Conservation (phyloP, 1,284 basidiomycete species). For the Ceraceosorus guamensis region DNA sequence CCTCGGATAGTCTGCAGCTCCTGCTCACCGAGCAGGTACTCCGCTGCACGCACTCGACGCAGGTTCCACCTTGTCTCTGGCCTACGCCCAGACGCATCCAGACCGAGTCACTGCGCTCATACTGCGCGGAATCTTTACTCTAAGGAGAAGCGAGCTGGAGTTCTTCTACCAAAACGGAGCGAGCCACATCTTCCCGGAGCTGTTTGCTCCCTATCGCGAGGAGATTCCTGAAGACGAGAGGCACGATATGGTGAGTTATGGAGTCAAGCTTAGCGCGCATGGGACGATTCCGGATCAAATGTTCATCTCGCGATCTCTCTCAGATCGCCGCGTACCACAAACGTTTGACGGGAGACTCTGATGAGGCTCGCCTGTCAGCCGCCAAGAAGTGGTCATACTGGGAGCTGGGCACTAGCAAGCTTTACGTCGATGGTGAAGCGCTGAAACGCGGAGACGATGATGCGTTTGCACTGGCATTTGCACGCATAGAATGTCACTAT, state of each 20-base stretch:
- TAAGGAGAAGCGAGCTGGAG: constrained; percentile 69
- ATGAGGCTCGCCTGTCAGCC: constrained; percentile 61
- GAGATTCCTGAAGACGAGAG: constrained; percentile 74
- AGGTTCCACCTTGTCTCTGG: constrained; percentile 54
- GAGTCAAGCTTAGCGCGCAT: too few relatives aligned
- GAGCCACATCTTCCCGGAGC: constrained; percentile 44
- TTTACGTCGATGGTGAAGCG: constrained; percentile 34
- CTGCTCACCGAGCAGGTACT: too few relatives aligned
- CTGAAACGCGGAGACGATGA: constrained; percentile 19
- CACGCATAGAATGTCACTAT: constrained; percentile 85
- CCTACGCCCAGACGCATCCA: constrained; percentile 79
- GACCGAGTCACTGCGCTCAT: constrained; percentile 71
- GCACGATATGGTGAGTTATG: constrained; percentile 69
- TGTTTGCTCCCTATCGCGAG: constrained; percentile 57
- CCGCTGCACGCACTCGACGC: too few relatives aligned
- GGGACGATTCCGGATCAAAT: too few relatives aligned
- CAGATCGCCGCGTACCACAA: constrained; percentile 71
- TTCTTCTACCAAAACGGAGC: constrained; percentile 85
- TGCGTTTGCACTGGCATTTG: constrained; percentile 62
- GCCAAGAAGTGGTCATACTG: constrained; percentile 67
- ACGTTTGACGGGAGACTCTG: constrained; percentile 69
- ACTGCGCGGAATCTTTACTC: constrained; percentile 82
- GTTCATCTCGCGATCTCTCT: too few relatives aligned
- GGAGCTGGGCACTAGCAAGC: constrained; percentile 41
- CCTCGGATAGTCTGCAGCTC: too few relatives aligned